Percentiles rank a stretch among this genome's conserved stretches.
These are phyloP conservation scores for Saturnispora hagleri DNA, from an alignment of 805 yeast genomes.

Conservation along the genomic window DNA sequence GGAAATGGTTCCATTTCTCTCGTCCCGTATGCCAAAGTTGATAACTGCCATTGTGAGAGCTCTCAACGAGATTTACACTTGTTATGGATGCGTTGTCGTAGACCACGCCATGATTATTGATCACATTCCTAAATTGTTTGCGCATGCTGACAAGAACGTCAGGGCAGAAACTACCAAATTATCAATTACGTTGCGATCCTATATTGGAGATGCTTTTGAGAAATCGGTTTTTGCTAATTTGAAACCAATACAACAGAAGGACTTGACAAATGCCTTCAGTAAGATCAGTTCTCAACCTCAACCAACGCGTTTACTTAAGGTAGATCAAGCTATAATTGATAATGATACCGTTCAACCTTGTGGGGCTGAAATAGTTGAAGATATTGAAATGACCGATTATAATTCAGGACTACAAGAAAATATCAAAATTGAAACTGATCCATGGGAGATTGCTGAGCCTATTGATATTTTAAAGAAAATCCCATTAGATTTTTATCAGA, in stretches of 20 bases:
- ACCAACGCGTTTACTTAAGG: slow-evolving; percentile 47
- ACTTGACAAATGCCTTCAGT: slow-evolving; percentile 60
- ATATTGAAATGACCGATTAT: slow-evolving; percentile 29
- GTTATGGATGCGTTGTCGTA: slow-evolving; percentile 56
- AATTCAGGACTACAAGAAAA: slow-evolving; percentile 19
- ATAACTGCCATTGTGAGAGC: slow-evolving; percentile 60
- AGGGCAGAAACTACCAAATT: slow-evolving; percentile 68
- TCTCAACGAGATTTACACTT: slow-evolving; percentile 42
- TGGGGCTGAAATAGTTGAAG: slow-evolving; percentile 25
- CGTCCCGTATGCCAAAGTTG: slow-evolving; percentile 66
- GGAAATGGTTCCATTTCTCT: slow-evolving; percentile 49
- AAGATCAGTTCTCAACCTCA: slow-evolving; percentile 33
- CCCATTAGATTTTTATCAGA: slow-evolving; percentile 50
- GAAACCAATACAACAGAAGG: slow-evolving; percentile 90
- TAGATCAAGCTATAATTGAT: slow-evolving; percentile 27
- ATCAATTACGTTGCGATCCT: slow-evolving; percentile 59
- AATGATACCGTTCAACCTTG: slow-evolving; percentile 20
- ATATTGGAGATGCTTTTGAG: slow-evolving; percentile 61
- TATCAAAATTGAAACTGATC: slow-evolving; percentile 35
- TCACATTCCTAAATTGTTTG: slow-evolving; percentile 57
- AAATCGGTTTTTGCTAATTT: slow-evolving; percentile 54
- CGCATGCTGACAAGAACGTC: slow-evolving; percentile 80
- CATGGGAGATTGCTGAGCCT: slow-evolving; percentile 63
- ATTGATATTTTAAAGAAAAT: slow-evolving; percentile 56
- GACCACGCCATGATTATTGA: slow-evolving; percentile 51